Evolutionary conservation across 2,329 filamentous ascomycete genomes (phyloP), one percentile per base, ranked within the genome.

Genomic region (Nemania sp.): DNA sequence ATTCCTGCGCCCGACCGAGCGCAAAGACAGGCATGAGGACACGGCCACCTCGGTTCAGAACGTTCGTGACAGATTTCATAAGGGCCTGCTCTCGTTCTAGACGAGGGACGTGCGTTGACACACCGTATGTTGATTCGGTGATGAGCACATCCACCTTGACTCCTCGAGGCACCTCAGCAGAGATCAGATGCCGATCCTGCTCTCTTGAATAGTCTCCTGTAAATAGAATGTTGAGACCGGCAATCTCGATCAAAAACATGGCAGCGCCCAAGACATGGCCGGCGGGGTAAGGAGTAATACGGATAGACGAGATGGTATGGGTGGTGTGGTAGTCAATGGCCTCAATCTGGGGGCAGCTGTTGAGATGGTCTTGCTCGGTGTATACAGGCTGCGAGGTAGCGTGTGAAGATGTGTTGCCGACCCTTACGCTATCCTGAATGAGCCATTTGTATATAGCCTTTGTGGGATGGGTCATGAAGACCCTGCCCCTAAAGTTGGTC

Each of bases 381-480:
- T 97, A 99, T 40, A 97, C 84, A 68, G 90, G 79, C 79, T 94
- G 81, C 66, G 89, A 79, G 0, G 78, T 79, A 49, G 79, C 75
- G 61, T 83, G 82, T 8, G 82, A 84, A 2, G 83, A 84, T 4
- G 82, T 86, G 67, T 86, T 89, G 69, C 88, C 88, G 24, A 99
- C 92, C 54, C 94, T 87, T 39, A 99, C 90, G 62, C 91, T 96
- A 73, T 99, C 94, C 72, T 96, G 91, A 59, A 97, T 97, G 46
- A 97, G 84, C 93, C 94, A 97, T 75, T 97, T 97, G 82, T 99
- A 99, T 70, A 99, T 99, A 65, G 94, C 94, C 73, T 99, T 97
- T 41, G 94, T 99, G 1, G 94, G 91, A 77, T 99, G 94, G 46
- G 94, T 99, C 93, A 97, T 99, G 77, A 97, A 97, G 57, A 97